Base-by-base conservation (phyloP, 164 flowering plant genomes). In the Paratinospora sagittata region DNA sequence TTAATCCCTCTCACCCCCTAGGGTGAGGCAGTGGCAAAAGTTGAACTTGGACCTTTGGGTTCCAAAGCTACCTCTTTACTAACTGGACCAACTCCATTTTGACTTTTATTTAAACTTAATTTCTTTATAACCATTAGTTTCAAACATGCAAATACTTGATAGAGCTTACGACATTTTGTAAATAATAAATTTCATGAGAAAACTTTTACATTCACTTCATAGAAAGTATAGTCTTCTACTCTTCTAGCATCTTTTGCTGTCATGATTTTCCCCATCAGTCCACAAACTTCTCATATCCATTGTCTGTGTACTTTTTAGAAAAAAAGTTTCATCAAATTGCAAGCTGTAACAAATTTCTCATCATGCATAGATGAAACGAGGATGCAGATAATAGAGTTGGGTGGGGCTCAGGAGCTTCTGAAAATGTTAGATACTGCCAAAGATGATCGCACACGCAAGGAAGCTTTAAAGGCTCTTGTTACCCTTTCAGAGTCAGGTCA, bases 401-500 rank as follows among this genome's bases (percentile, higher is more conserved):
- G 99, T 68, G 98, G 98, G 21, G 95, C 77, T 66, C 78, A 85
- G 71, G 84, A 82, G 83, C 96, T 93, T 67, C 45, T 96, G 47
- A 84, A 84, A 19, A 91, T 93, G 98, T 74, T 96, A 75, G 88
- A 55, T 45, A 73, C 77, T 81, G 97, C 99, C 63, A 88, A 81
- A 83, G 99, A 95, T 79, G 96, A 95, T 57, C 74, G 70, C 13
- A 93, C 99, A 52, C 82, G 91, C 66, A 89, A 85, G 73, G 92
- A 80, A 83, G 98, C 99, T 69, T 77, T 96, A 69, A 91, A 82
- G 76, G 95, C 99, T 77, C 89, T 93, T 74, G 73, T 73, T 66
- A 89, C 95, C 58, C 82, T 93, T 72, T 83, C 97, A 66, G 76
- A 58, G 14, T 89, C 97, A 84, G 96, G 98, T 92, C 39, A 57